Evolutionary conservation across 1,139 yeast genomes (phyloP), one percentile per base, ranked within the genome.

Genomic region (Geotrichum candidum): DNA sequence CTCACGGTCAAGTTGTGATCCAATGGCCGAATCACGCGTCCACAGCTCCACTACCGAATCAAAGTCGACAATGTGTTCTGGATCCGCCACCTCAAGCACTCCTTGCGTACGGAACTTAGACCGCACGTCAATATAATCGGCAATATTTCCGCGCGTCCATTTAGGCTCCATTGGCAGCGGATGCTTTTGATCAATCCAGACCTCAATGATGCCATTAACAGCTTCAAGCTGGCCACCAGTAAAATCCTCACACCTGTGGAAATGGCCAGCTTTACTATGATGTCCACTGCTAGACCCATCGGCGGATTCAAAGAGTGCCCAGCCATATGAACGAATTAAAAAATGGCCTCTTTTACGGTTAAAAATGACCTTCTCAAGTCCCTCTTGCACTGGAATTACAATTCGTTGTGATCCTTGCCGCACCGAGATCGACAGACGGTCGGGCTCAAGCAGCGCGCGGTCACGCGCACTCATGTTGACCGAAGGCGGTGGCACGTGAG

Each of bases 121-220:
- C 15, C 65, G 61, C 9, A 66, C 53, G 50, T 68, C 69, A 35
- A 68, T 67, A 53, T 68, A 64, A 38, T 67, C 71, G 15, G 46
- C 54, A 25, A 68, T 63, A 48, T 68, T 66, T 4, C 71, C 71
- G 22, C 68, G 61, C 9, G 70, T 67, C 71, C 71, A 68, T 56
- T 68, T 68, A 6, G 71, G 71, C 46, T 68, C 70, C 64, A 66
- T 61, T 2, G 68, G 68, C 48, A 68, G 55, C 11, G 70, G 70
- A 35, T 63, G 61, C 22, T 62, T 35, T 45, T 62, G 58, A 52
- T 68, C 68, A 7, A 65, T 56, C 68, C 69, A 67, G 23, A 68
- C 66, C 54, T 67, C 65, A 46, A 68, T 66, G 18, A 59, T 55
- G 18, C 66, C 65, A 18, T 65, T 61, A 13, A 63, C 56, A 3